Conservation (phyloP, 257 asterid species). For the Solanum piurae region DNA sequence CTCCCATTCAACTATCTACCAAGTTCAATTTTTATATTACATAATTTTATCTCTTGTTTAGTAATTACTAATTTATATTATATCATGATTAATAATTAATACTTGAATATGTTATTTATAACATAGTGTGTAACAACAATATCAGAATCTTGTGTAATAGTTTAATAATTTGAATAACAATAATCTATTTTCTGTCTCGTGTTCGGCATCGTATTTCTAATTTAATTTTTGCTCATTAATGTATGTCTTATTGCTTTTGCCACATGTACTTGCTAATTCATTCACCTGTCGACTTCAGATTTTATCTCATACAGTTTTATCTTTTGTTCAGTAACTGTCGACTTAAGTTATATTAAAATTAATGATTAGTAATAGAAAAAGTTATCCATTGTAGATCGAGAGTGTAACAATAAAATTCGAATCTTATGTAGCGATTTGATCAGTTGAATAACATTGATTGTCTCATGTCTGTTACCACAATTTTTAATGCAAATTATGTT, state of each 20-base stretch:
- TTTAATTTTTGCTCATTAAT: not conserved
- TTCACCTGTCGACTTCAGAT: not conserved
- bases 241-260: not conserved
- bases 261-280: not conserved
- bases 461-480: not conserved
- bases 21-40: not conserved
- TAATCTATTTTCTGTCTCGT: not conserved
- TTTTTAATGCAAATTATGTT: not conserved
- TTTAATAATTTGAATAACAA: not conserved
- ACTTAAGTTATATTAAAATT: not conserved
- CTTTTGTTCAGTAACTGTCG: rapidly evolving
- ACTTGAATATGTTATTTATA: not conserved
- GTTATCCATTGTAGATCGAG: not conserved
- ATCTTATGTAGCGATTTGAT: not conserved
- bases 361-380: not conserved
- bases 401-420: not conserved
- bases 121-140: not conserved
- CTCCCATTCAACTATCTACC: not conserved
- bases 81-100: not conserved
- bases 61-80: not conserved
- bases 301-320: not conserved
- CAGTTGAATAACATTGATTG: not conserved
- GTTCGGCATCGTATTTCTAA: rapidly evolving
- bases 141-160: not conserved
- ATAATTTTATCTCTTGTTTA: not conserved